Conservation (phyloP, 2,329 filamentous ascomycete genomes). For the Ascocoryne sarcoides region DNA sequence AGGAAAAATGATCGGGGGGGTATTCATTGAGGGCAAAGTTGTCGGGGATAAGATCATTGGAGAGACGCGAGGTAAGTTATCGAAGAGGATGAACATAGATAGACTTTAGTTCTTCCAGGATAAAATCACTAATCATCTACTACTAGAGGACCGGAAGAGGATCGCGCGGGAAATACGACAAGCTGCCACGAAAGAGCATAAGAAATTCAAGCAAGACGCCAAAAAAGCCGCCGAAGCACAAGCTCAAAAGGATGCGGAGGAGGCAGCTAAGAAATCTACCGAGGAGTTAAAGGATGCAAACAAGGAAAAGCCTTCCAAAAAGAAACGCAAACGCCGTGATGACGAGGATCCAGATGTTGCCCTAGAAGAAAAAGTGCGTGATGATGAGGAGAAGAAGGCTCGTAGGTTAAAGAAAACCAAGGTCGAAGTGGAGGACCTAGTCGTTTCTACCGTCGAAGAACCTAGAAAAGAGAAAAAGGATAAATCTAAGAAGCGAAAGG, state of each 20-base stretch:
- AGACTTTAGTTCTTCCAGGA: no score
- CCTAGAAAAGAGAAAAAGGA: not conserved
- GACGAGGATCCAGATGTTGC: not conserved
- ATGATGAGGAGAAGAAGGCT: not conserved
- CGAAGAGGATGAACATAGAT: not conserved
- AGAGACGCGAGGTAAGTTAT: not conserved
- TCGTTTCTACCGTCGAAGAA: not conserved
- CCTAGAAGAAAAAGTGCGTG: not conserved
- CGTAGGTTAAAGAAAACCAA: not conserved
- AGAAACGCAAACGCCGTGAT: not conserved
- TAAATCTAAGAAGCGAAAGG: slow-evolving; percentile 1
- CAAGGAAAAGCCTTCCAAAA: not conserved
- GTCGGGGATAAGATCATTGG: not conserved
- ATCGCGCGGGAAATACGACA: no score
- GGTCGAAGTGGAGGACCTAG: not conserved
- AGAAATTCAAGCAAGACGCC: no score
- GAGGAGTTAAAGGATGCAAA: not conserved
- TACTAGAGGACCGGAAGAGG: no score
- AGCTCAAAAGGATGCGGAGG: no score
- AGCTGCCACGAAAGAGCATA: no score
- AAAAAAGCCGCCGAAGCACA: no score
- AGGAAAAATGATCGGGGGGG: not conserved
- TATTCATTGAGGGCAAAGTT: not conserved
- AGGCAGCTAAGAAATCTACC: not conserved
- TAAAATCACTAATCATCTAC: no score